Evolutionary conservation across 2,329 filamentous ascomycete species (phyloP).

Genomic region (Tricladium varicosporioides): DNA sequence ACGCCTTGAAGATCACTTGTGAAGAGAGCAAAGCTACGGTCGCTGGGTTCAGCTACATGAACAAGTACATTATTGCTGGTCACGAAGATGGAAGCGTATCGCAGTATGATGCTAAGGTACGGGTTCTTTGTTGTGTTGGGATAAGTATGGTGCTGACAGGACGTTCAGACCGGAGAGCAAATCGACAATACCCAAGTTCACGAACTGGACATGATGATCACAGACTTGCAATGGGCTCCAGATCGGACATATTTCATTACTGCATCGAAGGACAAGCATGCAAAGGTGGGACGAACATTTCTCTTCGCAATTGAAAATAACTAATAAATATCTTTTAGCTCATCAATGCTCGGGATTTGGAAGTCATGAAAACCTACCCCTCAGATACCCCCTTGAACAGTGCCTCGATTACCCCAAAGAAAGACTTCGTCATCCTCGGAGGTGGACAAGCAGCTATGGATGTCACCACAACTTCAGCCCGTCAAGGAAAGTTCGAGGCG

Average conservation of each 20-base stretch:
- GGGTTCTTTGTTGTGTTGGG: constrained; percentile 12
- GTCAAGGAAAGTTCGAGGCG: constrained; percentile 98
- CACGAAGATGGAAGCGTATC: constrained; percentile 95
- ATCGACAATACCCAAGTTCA: constrained; percentile 80
- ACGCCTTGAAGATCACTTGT: constrained; percentile 82
- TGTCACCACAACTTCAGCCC: constrained; percentile 83
- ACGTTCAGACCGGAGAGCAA: constrained; percentile 68
- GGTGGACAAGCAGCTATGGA: constrained; percentile 99
- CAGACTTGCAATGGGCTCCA: constrained; percentile 89
- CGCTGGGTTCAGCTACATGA: constrained; percentile 91
- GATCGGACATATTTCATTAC: constrained; percentile 99
- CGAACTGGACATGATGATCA: constrained; percentile 74
- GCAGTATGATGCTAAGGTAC: constrained; percentile 84
- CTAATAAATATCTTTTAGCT: constrained; percentile 49
- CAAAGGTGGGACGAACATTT: constrained; percentile 60
- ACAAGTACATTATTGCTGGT: constrained; percentile 94
- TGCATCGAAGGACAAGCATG: constrained; percentile 94
- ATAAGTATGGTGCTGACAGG: constrained; percentile 16
- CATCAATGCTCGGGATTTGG: constrained; percentile 79
- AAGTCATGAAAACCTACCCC: constrained; percentile 87
- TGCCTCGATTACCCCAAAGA: constrained; percentile 89
- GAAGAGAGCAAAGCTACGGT: constrained; percentile 97
- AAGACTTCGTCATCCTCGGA: constrained; percentile 96
- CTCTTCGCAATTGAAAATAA: neutral
- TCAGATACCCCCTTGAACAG: constrained; percentile 96